Conservation (phyloP, 2,329 filamentous ascomycete species). For the Didymella sp. region DNA sequence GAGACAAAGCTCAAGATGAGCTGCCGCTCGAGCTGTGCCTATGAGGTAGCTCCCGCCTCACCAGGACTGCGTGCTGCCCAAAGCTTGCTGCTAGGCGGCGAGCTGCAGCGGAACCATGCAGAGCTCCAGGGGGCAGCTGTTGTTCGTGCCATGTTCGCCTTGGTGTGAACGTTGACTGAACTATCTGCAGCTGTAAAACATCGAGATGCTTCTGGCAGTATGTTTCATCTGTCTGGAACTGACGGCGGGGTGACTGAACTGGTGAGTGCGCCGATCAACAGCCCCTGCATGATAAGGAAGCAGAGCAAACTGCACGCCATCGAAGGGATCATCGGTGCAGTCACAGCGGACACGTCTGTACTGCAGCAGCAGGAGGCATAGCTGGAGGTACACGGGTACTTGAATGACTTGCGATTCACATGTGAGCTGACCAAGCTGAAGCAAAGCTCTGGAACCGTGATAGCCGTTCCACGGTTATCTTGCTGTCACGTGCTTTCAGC, state of each 20-base stretch:
- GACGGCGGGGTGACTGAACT: not conserved
- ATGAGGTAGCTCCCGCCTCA: conserved; percentile 21
- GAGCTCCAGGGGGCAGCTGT: not conserved
- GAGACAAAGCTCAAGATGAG: conserved; percentile 7
- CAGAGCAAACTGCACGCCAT: conserved; percentile 8
- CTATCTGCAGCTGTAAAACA: not conserved
- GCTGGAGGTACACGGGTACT: not conserved
- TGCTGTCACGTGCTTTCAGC: conserved; percentile 2
- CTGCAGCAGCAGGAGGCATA: not conserved
- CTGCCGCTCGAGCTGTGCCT: conserved; percentile 24
- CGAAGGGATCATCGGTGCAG: not conserved
- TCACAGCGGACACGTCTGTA: not conserved
- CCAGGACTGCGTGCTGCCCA: conserved; percentile 12
- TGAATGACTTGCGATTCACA: not conserved
- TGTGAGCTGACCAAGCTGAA: not conserved
- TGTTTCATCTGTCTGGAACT: conserved; percentile 7
- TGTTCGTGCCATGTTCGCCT: not conserved
- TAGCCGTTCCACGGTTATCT: not conserved
- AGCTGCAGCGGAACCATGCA: conserved; percentile 20
- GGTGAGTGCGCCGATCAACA: conserved; percentile 8
- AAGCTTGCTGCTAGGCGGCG: conserved; percentile 17
- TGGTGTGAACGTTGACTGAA: not conserved
- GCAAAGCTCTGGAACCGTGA: not conserved
- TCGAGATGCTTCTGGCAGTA: conserved; percentile 8
- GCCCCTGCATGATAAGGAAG: conserved; percentile 8